Percentiles rank a stretch among this genome's conserved stretches.
phyloP scores from a whole-genome alignment of 2,329 filamentous ascomycete genomes.

The Exophiala aquamarina region DNA sequence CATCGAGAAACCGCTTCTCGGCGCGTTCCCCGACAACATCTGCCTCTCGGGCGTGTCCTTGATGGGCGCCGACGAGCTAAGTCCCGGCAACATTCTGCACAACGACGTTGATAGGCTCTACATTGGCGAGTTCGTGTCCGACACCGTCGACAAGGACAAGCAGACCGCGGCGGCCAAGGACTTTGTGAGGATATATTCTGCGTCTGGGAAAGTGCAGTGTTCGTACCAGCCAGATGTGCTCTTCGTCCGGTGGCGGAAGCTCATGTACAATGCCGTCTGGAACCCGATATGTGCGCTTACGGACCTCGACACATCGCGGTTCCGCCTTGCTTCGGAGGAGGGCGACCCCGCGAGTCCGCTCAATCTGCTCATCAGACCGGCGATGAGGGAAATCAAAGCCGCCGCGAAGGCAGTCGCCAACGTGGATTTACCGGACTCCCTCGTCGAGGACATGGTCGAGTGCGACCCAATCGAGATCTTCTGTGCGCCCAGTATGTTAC shows the following conservation, averaged over 20 bases:
- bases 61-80: conserved; percentile 52
- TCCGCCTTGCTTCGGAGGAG: conserved; percentile 47
- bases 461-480: conserved; percentile 50
- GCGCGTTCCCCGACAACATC: conserved; percentile 51
- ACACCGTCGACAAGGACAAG: conserved; percentile 8
- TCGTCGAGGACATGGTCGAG: conserved; percentile 49
- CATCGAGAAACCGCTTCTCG: conserved; percentile 57
- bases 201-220: conserved; percentile 46
- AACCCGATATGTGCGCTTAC: conserved; percentile 56
- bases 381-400: conserved; percentile 47
- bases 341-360: conserved; percentile 34
- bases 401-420: conserved; percentile 47
- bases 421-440: conserved; percentile 42
- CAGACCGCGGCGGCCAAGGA: conserved; percentile 34
- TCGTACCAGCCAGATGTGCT: conserved; percentile 36
- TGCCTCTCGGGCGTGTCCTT: conserved; percentile 55
- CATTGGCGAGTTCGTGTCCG: conserved; percentile 44
- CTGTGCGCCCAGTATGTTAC: conserved; percentile 56
- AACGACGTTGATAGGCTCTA: conserved; percentile 52
- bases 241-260: conserved; percentile 36
- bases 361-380: conserved; percentile 51
- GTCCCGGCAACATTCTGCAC: conserved; percentile 52
- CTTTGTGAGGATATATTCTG: conserved; percentile 51
- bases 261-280: conserved; percentile 53
- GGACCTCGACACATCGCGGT: conserved; percentile 51